Percentiles rank a stretch among this genome's conserved stretches.
These are phyloP conservation scores for Solanum chiquidenum DNA, from an alignment of 257 asterid genomes.

Conservation along the genomic window DNA sequence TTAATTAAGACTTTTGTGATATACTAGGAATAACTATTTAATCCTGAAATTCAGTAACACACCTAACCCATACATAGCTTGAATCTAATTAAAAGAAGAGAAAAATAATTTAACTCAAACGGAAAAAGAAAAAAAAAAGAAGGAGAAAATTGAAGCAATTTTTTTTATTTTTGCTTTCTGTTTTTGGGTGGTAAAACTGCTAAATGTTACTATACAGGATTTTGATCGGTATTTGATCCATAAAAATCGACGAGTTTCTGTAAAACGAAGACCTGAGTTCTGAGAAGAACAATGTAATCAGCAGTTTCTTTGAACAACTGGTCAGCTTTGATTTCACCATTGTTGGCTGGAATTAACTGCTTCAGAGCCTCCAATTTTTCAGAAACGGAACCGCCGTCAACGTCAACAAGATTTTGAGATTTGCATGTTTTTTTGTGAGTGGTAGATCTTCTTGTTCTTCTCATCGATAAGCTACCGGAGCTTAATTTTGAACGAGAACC, in stretches of 20 bases:
- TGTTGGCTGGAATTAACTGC: constrained; percentile 42
- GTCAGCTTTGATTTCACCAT: constrained; percentile 30
- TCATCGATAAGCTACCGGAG: constrained; percentile 4
- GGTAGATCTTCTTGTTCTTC: constrained; percentile 28
- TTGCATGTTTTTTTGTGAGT: constrained; percentile 15
- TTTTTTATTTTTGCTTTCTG: neutral
- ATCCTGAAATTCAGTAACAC: neutral
- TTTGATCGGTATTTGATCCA: constrained; percentile 20
- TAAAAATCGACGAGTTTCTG: constrained; percentile 65
- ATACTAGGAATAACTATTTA: neutral
- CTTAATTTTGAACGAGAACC: constrained; percentile 34
- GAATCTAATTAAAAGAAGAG: neutral
- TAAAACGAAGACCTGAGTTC: constrained; percentile 59
- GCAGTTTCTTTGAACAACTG: constrained; percentile 68
- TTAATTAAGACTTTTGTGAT: neutral
- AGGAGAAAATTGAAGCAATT: constrained; percentile 7
- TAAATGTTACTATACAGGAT: constrained; percentile 30
- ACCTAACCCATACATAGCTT: constrained; percentile 2
- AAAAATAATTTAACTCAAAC: neutral
- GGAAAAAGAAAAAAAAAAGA: neutral
- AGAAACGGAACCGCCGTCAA: constrained; percentile 22
- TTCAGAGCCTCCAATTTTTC: constrained; percentile 69
- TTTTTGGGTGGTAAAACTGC: constrained; percentile 1
- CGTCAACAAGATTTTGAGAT: neutral
- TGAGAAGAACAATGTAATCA: constrained; percentile 58